A percentile compares a stretch with the other conserved stretches of the same genome.
phyloP scores from a whole-genome alignment of 2,329 filamentous ascomycete species.

The Penicillium sp. region DNA sequence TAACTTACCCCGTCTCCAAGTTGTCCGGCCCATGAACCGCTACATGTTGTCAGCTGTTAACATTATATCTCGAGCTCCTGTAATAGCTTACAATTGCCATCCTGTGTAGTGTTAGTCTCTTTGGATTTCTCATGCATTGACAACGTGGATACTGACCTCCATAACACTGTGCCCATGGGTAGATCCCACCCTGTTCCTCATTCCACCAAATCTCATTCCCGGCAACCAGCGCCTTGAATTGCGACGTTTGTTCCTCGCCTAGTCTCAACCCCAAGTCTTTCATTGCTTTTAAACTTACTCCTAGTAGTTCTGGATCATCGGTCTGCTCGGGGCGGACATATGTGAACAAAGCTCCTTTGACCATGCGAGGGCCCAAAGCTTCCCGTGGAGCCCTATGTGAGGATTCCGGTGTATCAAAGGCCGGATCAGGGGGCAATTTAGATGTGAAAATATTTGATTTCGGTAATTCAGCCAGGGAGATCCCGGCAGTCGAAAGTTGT shows the following conservation, averaged over 20 bases:
- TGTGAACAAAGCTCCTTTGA: conserved; percentile 82
- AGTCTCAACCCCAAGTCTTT: conserved; percentile 72
- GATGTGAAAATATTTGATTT: conserved; percentile 65
- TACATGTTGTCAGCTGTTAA: conserved; percentile 42
- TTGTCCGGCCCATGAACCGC: conserved; percentile 90
- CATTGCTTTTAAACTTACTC: conserved; percentile 74
- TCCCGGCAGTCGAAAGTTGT: conserved; percentile 38
- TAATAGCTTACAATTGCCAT: conserved; percentile 49
- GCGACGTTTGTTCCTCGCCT: conserved; percentile 66
- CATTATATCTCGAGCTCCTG: neutral
- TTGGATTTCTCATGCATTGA: neutral
- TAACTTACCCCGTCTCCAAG: conserved; percentile 72
- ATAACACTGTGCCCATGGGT: conserved; percentile 98
- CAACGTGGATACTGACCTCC: conserved; percentile 65
- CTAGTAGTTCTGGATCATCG: conserved; percentile 73
- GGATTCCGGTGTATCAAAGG: conserved; percentile 73
- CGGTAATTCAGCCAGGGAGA: conserved; percentile 52
- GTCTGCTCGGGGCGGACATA: conserved; percentile 80
- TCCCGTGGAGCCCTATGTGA: conserved; percentile 80
- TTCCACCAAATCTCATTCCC: conserved; percentile 81
- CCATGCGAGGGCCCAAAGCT: conserved; percentile 73
- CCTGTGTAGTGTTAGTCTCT: conserved; percentile 28
- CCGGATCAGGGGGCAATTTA: conserved; percentile 70
- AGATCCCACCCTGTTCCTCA: conserved; percentile 71
- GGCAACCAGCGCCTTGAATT: conserved; percentile 73